Base-by-base conservation (phyloP, 768 basidiomycete species). In the Pulveroboletus sp. region DNA sequence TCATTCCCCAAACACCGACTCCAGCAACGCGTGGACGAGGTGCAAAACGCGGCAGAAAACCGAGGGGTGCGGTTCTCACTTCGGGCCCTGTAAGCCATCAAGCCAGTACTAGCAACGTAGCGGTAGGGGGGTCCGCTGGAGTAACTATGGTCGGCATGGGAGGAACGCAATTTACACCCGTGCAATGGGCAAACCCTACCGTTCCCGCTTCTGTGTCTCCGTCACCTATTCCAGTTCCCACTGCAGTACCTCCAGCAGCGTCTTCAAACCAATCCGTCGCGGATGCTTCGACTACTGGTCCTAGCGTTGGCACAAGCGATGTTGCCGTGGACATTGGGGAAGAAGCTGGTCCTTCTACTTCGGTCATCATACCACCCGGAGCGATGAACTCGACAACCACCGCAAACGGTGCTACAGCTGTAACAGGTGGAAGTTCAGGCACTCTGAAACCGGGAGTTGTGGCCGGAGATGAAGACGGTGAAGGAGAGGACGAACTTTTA, bases 401-500 rank as follows among this genome's bases (percentile, higher is more conserved):
- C 36, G 32, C 24, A 15, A 47, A 18, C 8, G 13, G 14, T 36
- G 42, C 39, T 7, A 27, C 40, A 6, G 28, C 7, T 37, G 43
- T 27, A 9, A 30, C 43, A 4, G 43, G 39, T 3, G 31, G 31
- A 11, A 31, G 18, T 2, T 36, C 36, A 21, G 56, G 51, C 17
- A 10, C 35, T 40, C 39, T 47, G 18, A 69, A 61, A 38, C 24
- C 31, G 27, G 62, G 50, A 1, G 18, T 53, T 1, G 42, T 44
- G 15, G 54, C 41, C 8, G 64, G 51, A 35, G 62, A 74, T 31
- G 78, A 77, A 42, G 78, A 85, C n/a, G 86, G 69, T 0, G 89
- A 84, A 50, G 86, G 78, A 9, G 88, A 90, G 43, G 89, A 91
- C 50, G 87, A 91, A 56, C 64, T 88, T 38, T 63, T 89, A 31